A percentile compares a stretch with the other conserved stretches of the same genome.
These are phyloP conservation scores for Peronosclerospora sorghi DNA, from an alignment of 352 stramenopile genomes.

Conservation along the genomic window DNA sequence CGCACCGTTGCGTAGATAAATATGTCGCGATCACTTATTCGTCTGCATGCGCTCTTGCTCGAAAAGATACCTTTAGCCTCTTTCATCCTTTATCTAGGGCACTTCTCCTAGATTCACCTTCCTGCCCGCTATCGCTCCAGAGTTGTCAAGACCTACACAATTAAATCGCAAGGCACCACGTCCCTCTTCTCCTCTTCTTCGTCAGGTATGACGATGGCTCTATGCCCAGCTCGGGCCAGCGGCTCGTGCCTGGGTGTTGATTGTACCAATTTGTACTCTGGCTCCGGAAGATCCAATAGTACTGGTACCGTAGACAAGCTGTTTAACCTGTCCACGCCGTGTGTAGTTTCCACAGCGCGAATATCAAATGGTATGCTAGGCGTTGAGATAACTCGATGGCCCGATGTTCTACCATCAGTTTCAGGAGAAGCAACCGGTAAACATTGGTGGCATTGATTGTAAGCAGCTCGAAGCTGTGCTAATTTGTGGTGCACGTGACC, in stretches of 20 bases:
- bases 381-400: conserved; percentile 9
- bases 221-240: conserved; percentile 1
- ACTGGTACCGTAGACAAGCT: conserved; percentile 1
- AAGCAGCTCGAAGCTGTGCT: conserved; percentile 29
- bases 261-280: conserved; percentile 22
- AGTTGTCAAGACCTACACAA: too few species aligned
- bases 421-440: not conserved
- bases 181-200: conserved; percentile 33
- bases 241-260: conserved; percentile 16
- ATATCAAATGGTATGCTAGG: conserved; percentile 33
- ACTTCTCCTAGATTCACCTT: too few species aligned
- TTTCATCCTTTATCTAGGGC: too few species aligned
- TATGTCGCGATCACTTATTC: too few species aligned
- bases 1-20: too few species aligned
- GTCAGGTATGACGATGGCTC: conserved; percentile 14
- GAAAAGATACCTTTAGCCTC: too few species aligned
- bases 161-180: not conserved
- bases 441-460: conserved; percentile 11
- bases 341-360: conserved; percentile 30
- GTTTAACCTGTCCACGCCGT: conserved; percentile 21
- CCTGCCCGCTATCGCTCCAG: too few species aligned
- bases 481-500: conserved; percentile 44
- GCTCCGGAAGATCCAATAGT: conserved; percentile 11
- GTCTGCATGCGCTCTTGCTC: too few species aligned
- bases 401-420: not conserved